A percentile compares a stretch with the other conserved stretches of the same genome.
phyloP scores from a whole-genome alignment of 228 moss, liverwort and hornwort genomes.

The Sphagnum magellanicum region DNA sequence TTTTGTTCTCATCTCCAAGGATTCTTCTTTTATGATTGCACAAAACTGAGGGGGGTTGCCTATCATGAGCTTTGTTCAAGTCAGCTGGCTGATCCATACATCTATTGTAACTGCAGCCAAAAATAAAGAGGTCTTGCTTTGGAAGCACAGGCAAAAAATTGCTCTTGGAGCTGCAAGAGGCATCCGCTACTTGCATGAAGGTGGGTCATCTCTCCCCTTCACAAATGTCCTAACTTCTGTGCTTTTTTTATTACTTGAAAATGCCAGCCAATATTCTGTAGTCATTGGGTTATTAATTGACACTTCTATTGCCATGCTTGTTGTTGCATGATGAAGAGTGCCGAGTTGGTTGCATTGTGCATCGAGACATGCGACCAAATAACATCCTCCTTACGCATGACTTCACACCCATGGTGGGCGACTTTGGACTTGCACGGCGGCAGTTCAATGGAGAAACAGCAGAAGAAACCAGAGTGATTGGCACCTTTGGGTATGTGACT shows the following conservation, averaged over 20 bases:
- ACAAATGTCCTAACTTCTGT: too few relatives aligned
- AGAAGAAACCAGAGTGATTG: constrained; percentile 67
- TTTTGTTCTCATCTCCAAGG: neutral
- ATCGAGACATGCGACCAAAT: constrained; percentile 73
- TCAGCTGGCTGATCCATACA: too few relatives aligned
- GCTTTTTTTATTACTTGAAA: too few relatives aligned
- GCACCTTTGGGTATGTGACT: constrained; percentile 48
- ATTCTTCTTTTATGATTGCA: too few relatives aligned
- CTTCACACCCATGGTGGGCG: constrained; percentile 69
- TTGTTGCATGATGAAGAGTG: constrained; percentile 26
- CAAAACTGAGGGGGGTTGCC: too few relatives aligned
- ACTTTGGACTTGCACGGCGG: constrained; percentile 72
- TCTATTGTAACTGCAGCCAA: constrained; percentile 18
- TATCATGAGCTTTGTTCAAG: too few relatives aligned
- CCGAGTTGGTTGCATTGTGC: constrained; percentile 69
- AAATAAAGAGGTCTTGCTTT: constrained; percentile 39
- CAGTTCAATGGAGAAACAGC: constrained; percentile 48
- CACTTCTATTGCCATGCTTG: too few relatives aligned
- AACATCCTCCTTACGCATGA: constrained; percentile 72
- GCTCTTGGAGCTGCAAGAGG: constrained; percentile 60
- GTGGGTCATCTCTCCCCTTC: too few relatives aligned
- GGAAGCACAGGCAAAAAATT: constrained; percentile 52
- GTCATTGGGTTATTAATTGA: too few relatives aligned
- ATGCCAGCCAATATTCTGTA: too few relatives aligned
- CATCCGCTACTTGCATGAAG: constrained; percentile 56